A percentile compares a stretch with the other conserved stretches of the same genome.
Conservation (phyloP, 495 filamentous ascomycete species). For the Daldinia childiae region DNA sequence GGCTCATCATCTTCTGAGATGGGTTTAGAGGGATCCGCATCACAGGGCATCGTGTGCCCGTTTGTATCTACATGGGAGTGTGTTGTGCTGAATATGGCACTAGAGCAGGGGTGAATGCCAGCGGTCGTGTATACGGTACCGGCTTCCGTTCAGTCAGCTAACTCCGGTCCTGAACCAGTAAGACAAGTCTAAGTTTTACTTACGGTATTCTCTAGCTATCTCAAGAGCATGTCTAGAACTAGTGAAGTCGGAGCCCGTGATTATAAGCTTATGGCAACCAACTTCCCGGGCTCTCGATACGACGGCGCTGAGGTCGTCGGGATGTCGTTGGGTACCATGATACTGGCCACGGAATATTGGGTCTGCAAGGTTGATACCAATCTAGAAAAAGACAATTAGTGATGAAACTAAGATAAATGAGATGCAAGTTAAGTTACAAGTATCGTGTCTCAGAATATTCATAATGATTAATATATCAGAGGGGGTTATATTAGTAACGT, state of each 20-base stretch:
- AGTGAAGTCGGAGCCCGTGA: conserved; percentile 88
- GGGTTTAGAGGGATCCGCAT: conserved; percentile 52
- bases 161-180: background rate
- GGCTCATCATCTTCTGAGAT: conserved; percentile 53
- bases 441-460: background rate
- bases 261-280: conserved; percentile 88
- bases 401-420: background rate
- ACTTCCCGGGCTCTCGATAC: conserved; percentile 76
- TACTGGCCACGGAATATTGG: conserved; percentile 85
- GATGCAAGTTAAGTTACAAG: background rate
- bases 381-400: conserved; percentile 47
- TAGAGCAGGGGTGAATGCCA: conserved; percentile 90
- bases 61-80: conserved; percentile 57
- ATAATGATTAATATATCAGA: background rate
- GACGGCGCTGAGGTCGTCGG: conserved; percentile 79
- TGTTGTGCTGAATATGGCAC: conserved; percentile 70
- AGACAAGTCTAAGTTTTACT: conserved; percentile 35
- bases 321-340: conserved; percentile 82
- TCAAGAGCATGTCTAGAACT: conserved; percentile 79
- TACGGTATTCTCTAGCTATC: conserved; percentile 77
- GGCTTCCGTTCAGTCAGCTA: conserved; percentile 58
- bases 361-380: conserved; percentile 95
- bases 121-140: conserved; percentile 87
- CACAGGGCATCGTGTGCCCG: conserved; percentile 57
- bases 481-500: background rate